Evolutionary conservation across 352 stramenopile species (phyloP), one percentile per base, ranked within the genome.

Genomic region (Globisporangium paddicum): DNA sequence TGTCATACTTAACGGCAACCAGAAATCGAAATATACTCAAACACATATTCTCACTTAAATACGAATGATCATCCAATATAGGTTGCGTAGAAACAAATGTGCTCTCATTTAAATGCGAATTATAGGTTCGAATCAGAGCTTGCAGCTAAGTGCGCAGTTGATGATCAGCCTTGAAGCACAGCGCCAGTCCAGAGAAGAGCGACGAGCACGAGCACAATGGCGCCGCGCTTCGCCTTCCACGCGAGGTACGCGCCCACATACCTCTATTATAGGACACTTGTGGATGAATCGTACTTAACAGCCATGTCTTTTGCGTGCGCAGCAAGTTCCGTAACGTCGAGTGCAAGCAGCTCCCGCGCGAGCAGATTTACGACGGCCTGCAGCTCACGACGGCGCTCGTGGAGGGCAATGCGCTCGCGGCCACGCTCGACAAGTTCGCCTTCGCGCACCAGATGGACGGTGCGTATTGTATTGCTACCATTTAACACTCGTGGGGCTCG

Each of bases 241-340:
- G 58, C 73, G 18, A 85, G 75, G 75, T 80, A 38, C 19, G 46
- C 44, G 21, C 2, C 6, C 50, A 11, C 32, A 9, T 3, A 2
- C 10, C 23, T 18, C n/a, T 30, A 9, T 38, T n/a, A n/a, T n/a
- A n/a, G 13, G 5, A 23, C 18, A n/a, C 34, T 2, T 28, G 3
- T 37, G 14, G 23, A 52, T 18, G 5, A 52, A 5, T 25, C 25
- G 13, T 14, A 37, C 40, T 32, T 28, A 37, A 28, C 1, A 9
- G 14, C 4, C 38, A 0, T 54, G 5, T 37, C 3, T 51, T 40
- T 0, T 34, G 0, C 44, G 32, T 19, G 6, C 19, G 26, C 62
- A 93, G 84, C 62, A 93, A 93, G 62, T 89, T 90, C 60, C 81
- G 84, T 58, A 91, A 91, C 64, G 61, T 91, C 32, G 81, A 91